These are phyloP conservation scores for Alternaria triticimaculans DNA, from an alignment of 2,329 filamentous ascomycete genomes.

Conservation along the genomic window DNA sequence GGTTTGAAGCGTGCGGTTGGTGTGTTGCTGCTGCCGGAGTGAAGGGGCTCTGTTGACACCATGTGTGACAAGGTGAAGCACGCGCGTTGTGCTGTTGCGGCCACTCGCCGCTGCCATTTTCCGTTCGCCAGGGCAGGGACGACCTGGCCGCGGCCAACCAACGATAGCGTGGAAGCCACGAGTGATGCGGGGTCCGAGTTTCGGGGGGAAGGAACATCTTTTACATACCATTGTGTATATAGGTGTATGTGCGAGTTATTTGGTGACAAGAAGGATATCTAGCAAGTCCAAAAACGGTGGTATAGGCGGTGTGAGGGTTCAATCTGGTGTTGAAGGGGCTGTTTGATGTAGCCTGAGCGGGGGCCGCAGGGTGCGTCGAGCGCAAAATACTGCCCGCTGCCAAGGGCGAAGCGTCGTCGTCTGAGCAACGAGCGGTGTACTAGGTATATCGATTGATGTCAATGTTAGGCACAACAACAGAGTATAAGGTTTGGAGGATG, in stretches of 20 bases:
- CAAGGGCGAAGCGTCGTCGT: slow-evolving; percentile 11
- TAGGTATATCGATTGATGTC: neutral
- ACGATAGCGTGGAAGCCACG: slow-evolving; percentile 13
- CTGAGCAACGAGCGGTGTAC: slow-evolving; percentile 16
- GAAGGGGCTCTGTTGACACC: neutral
- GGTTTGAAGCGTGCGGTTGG: neutral
- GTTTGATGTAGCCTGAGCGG: slow-evolving; percentile 30
- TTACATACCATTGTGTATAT: slow-evolving; percentile 29
- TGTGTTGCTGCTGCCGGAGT: neutral
- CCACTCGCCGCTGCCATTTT: slow-evolving; percentile 13
- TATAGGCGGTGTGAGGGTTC: slow-evolving; percentile 15
- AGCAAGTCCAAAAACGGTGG: slow-evolving; percentile 11
- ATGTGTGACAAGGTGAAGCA: slow-evolving; percentile 1
- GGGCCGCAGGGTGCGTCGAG: slow-evolving; percentile 35
- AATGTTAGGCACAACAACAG: neutral
- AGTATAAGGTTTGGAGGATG: neutral
- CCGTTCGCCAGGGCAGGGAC: slow-evolving; percentile 17
- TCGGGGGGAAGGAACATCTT: neutral
- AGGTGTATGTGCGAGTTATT: neutral
- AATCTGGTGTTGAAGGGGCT: slow-evolving; percentile 24
- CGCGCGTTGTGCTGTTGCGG: slow-evolving; percentile 14
- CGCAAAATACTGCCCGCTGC: slow-evolving; percentile 30
- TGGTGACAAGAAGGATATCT: slow-evolving; percentile 6
- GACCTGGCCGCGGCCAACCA: slow-evolving; percentile 13
- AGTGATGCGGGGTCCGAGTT: neutral